A percentile compares a stretch with the other conserved stretches of the same genome.
Conservation (phyloP, 2,329 filamentous ascomycete species). For the Dendrostoma leiphaemia region DNA sequence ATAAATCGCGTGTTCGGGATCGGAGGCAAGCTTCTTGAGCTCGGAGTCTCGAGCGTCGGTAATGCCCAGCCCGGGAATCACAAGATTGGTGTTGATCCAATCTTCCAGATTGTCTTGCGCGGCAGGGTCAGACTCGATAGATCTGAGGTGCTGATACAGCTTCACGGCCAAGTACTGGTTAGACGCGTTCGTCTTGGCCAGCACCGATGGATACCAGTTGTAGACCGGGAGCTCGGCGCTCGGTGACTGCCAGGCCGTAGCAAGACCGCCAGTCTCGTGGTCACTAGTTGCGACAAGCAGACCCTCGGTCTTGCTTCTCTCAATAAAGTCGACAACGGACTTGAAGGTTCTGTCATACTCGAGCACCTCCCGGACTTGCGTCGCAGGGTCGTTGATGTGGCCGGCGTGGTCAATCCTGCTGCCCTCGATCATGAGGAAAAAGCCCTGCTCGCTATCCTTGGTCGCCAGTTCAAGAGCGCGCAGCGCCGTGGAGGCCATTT, state of each 20-base stretch:
- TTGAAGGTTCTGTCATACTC: slow-evolving; percentile 88
- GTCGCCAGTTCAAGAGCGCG: slow-evolving; percentile 79
- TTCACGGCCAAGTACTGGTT: slow-evolving; percentile 67
- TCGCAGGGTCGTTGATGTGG: slow-evolving; percentile 78
- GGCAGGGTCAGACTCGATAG: slow-evolving; percentile 27
- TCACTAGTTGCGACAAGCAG: slow-evolving; percentile 89
- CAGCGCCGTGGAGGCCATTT: slow-evolving; percentile 86
- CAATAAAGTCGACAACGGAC: slow-evolving; percentile 80
- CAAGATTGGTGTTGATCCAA: slow-evolving; percentile 68
- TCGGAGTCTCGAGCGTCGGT: slow-evolving; percentile 70
- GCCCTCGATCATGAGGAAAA: slow-evolving; percentile 98
- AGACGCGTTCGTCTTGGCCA: slow-evolving; percentile 75
- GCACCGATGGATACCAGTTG: slow-evolving; percentile 77
- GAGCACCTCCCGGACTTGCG: slow-evolving; percentile 88
- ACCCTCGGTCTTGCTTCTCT: slow-evolving; percentile 68
- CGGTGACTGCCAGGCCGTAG: slow-evolving; percentile 63
- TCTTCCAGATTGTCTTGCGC: slow-evolving; percentile 43
- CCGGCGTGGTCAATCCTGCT: slow-evolving; percentile 95
- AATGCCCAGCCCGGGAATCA: slow-evolving; percentile 74
- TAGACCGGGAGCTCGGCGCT: slow-evolving; percentile 50
- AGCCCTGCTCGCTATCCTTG: slow-evolving; percentile 80
- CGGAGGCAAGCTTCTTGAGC: slow-evolving; percentile 61
- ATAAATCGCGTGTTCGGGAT: slow-evolving; percentile 51
- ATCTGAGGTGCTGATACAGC: slow-evolving; percentile 58
- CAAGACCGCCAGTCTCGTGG: slow-evolving; percentile 91